Conservation (phyloP, 495 filamentous ascomycete species). For the Tricharina praecox region DNA sequence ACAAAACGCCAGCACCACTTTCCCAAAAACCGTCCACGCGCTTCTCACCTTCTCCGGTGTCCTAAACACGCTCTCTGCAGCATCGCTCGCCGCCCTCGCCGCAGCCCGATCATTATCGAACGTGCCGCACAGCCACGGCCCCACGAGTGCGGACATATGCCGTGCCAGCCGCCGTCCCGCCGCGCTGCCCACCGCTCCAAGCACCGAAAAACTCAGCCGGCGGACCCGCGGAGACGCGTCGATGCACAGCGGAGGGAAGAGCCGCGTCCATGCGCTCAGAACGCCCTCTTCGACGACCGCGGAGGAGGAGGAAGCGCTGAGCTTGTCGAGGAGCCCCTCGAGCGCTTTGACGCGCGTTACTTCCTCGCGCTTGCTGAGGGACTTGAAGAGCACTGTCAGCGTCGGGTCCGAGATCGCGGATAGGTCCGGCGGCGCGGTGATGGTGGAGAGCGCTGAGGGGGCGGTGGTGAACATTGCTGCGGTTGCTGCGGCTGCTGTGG, state of each 20-base stretch:
- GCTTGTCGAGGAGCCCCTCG: slow-evolving; percentile 74
- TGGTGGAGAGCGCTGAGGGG: slow-evolving; percentile 49
- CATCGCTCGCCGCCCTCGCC: slow-evolving; percentile 53
- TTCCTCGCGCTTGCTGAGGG: slow-evolving; percentile 77
- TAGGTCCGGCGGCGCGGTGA: slow-evolving; percentile 70
- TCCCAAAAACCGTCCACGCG: slow-evolving; percentile 63
- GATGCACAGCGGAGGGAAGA: slow-evolving; percentile 41
- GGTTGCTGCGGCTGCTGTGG: too few species aligned
- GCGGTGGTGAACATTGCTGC: too few species aligned
- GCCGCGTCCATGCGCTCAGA: slow-evolving; percentile 75
- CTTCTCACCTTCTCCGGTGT: slow-evolving; percentile 58
- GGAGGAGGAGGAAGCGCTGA: slow-evolving; percentile 38
- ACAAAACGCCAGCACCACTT: slow-evolving; percentile 61
- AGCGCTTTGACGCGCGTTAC: slow-evolving; percentile 85
- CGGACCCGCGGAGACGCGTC: slow-evolving; percentile 76
- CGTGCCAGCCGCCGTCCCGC: slow-evolving; percentile 66
- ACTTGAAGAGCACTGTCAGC: slow-evolving; percentile 76
- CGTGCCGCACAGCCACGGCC: slow-evolving; percentile 71
- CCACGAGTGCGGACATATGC: slow-evolving; percentile 56
- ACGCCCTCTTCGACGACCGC: slow-evolving; percentile 56
- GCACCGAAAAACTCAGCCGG: slow-evolving; percentile 59
- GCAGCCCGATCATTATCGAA: slow-evolving; percentile 70
- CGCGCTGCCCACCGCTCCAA: slow-evolving; percentile 52
- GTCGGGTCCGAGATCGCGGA: slow-evolving; percentile 59
- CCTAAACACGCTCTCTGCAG: slow-evolving; percentile 52